Base-by-base conservation (phyloP, 106 monocot genomes). In the Dactylorhiza incarnata region DNA sequence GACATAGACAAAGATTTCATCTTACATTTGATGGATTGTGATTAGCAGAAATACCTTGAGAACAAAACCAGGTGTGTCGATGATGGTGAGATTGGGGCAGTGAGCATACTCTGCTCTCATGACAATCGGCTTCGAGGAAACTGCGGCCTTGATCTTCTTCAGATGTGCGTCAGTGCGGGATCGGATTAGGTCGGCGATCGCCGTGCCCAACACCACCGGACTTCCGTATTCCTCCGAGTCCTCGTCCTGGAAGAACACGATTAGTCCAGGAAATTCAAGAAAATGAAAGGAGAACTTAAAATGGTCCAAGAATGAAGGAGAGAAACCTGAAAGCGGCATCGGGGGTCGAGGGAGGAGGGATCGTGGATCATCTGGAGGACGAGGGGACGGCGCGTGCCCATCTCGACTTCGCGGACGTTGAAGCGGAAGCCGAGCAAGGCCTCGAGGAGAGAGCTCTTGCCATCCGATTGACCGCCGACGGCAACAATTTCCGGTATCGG, bases 321-420 rank as follows among this genome's bases (percentile, higher is more conserved):
- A 25, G 8, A 5, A 14, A 94, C 99, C 99, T 99, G 99, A 76
- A 99, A 99, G 37, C 94, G 87, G 74, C 94, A 99, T 1, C 92
- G 70, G 9, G 99, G 99, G 6, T 99, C 94, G 53, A 92, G 84
- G 44, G 92, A 89, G 24, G 89, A 73, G 48, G 94, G 84, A 69
- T 99, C 94, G 68, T 99, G 94, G 61, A 99, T 85, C 99, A 99
- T 99, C 85, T 99, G 99, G 45, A 99, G 90, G 2, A 99, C 90
- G 75, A 99, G 99, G 16, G 99, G 99, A 19, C 99, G 75, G 7
- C 99, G 81, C 4, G 99, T 99, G 22, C 99, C 99, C 99, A 99
- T 99, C 84, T 99, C 97, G 52, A 99, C 97, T 87, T 99, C 94
- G 11, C 94, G 83, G 73, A 99, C 89, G 70, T 99, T 99, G 86